Evolutionary conservation across 768 basidiomycete genomes (phyloP).

Genomic region (Gelatoporia subvermispora): DNA sequence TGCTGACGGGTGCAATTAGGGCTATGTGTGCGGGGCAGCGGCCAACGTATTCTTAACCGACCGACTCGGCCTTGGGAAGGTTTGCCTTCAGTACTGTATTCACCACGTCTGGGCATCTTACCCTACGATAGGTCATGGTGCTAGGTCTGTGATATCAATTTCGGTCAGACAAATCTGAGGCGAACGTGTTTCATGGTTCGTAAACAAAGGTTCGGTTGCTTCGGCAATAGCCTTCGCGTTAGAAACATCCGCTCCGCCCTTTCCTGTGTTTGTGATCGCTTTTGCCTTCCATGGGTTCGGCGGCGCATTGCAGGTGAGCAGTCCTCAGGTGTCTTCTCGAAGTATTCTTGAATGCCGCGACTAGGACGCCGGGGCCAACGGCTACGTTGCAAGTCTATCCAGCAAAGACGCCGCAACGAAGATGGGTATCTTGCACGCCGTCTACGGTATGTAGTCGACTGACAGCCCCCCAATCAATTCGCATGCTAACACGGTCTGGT

Average conservation of each 20-base stretch:
- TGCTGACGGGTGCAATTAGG: conserved; percentile 19
- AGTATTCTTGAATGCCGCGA: background rate
- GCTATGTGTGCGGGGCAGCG: conserved; percentile 43
- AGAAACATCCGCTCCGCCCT: conserved; percentile 53
- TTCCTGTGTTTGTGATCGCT: conserved; percentile 53
- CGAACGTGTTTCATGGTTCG: background rate
- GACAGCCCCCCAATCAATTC: too few species aligned
- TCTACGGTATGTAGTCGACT: conserved; percentile 41
- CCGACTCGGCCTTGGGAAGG: conserved; percentile 44
- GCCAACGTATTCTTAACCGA: conserved; percentile 44
- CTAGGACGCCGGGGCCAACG: conserved; percentile 70
- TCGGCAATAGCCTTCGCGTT: conserved; percentile 53
- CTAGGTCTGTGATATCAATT: conserved; percentile 23
- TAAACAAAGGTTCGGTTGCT: conserved; percentile 38
- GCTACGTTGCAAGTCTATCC: conserved; percentile 57
- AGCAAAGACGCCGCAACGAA: conserved; percentile 54
- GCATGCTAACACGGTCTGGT: background rate
- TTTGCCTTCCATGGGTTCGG: conserved; percentile 48
- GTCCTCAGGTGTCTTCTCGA: background rate
- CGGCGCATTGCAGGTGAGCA: conserved; percentile 36
- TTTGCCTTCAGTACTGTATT: conserved; percentile 13
- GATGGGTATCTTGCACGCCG: conserved; percentile 66
- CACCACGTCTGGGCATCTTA: background rate
- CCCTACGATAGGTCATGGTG: conserved; percentile 30
- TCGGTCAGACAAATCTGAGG: background rate